Evolutionary conservation across 495 filamentous ascomycete species (phyloP), one percentile per base, ranked within the genome.

Genomic region (Trichocladium uniseriatum): DNA sequence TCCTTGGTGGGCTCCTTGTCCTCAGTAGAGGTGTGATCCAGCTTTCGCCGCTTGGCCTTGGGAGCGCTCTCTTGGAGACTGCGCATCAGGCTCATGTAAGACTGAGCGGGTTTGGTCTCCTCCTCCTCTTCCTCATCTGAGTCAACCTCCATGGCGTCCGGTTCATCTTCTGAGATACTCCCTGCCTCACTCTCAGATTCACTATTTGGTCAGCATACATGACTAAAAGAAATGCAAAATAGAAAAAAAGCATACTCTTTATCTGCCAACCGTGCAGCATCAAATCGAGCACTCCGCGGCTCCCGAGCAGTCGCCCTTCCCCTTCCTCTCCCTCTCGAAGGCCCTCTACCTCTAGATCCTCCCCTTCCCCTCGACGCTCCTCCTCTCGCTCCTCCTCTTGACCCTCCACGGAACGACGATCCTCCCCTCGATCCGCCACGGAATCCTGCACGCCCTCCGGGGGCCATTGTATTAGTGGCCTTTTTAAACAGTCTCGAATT

Each of bases 31-130:
- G 45, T n/a, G 31, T 74, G 73, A 15, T 76, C 69, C 22, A 87
- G 56, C 59, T 87, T 90, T 57, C 84, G 73, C 65, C 76, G 77
- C 62, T 90, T 94, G 10, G 74, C 65, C 49, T 69, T 76, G 44
- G 79, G 79, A 38, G 69, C 74, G 16, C 74, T 67, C 13, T 81
- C 75, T 21, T 68, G 57, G 22, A 89, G 67, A 38, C 81, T 74
- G 54, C 84, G 75, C 59, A 89, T 71, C 22, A 88, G 66, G 52
- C 80, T 78, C 52, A 78, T 76, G 55, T 88, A 88, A 1, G 84
- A 74, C 43, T 62, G 62, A 18, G 39, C 72, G 58, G 56, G 45
- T 1, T 67, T 61, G 18, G 52, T 41, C 32, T 66, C 60, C 29
- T 65, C 57, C 15, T 74, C 69, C 18, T 69, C 69, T 6, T 62